Base-by-base conservation (phyloP, 352 stramenopile species). In the Pythium apleroticum region DNA sequence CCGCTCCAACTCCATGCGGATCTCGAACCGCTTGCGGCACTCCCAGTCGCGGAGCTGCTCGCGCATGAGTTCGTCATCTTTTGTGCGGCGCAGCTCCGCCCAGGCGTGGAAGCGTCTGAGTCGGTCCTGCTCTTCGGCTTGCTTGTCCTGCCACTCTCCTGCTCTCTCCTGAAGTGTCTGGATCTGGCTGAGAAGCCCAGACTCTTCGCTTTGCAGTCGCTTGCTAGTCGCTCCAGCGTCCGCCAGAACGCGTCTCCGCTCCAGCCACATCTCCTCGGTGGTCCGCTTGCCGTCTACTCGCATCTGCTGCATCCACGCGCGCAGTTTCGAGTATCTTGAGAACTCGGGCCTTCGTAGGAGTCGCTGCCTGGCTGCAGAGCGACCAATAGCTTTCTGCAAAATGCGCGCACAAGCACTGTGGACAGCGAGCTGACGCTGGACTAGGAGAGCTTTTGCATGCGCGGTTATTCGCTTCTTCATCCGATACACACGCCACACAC, bases 1-100 rank as follows among this genome's bases (percentile, higher is more conserved):
- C n/a, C 74, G 73, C 66, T 91, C 84, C 1, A 93, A 68, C 20
- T 90, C 84, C 35, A 80, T 52, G 15, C 82, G 82, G 60, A 91
- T 86, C 17, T 86, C 63, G 27, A 71, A 58, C 2, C 82, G 72
- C 68, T 83, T 88, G 17, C 63, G 53, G 22, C 11, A 49, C 59
- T 89, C 81, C 27, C 82, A 63, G 15, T 78, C 71, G 17, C 74
- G 55, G 17, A 91, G 64, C 17, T 74, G 63, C 22, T 71, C 69
- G 10, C 75, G 59, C 25, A 73, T 74, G 8, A 27, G 22, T 48
- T 79, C 72, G 24, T 87, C 79, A 11, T 88, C 80, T 64, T 89
- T 88, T 0, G 74, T 25, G 25, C 76, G 72, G 19, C 79, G 76
- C 50, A 82, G 55, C 4, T 75, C 71, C 20, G 79, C 74, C 35